Evolutionary conservation across 139 green algal genomes (phyloP).

Genomic region (Auxenochlorella pyrenoidosa): DNA sequence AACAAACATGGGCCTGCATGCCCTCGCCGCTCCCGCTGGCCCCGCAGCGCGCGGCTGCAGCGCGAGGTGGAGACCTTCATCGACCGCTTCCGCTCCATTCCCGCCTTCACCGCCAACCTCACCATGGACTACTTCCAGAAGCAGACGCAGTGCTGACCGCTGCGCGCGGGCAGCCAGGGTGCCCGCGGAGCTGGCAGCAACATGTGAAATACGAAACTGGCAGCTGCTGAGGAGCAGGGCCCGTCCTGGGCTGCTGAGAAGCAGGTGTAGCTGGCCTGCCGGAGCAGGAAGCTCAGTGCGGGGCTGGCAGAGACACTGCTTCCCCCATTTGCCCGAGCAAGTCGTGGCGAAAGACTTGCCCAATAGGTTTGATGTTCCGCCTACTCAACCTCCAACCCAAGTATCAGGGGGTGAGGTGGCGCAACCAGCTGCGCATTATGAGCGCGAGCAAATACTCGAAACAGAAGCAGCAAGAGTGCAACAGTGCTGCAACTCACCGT

Average conservation of each 20-base stretch:
- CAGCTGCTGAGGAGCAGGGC: too few species aligned
- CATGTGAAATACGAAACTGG: neutral
- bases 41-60: slow-evolving; percentile 34
- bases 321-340: too few species aligned
- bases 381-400: too few species aligned
- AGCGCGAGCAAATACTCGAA: neutral
- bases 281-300: too few species aligned
- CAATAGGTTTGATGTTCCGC: too few species aligned
- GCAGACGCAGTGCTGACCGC: slow-evolving; percentile 62
- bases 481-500: slow-evolving; percentile 22
- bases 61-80: slow-evolving; percentile 83
- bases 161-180: neutral
- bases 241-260: too few species aligned
- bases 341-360: too few species aligned
- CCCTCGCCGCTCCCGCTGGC: neutral
- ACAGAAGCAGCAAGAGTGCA: neutral
- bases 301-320: too few species aligned
- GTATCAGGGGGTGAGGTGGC: too few species aligned
- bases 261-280: too few species aligned
- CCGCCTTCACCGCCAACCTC: slow-evolving; percentile 87
- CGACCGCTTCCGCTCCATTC: slow-evolving; percentile 74
- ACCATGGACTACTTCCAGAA: slow-evolving; percentile 89
- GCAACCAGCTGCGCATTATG: too few species aligned
- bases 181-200: neutral
- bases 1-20: too few species aligned